Evolutionary conservation across 306 rosid genomes (phyloP).

Genomic region (Pyrus bretschneideri): DNA sequence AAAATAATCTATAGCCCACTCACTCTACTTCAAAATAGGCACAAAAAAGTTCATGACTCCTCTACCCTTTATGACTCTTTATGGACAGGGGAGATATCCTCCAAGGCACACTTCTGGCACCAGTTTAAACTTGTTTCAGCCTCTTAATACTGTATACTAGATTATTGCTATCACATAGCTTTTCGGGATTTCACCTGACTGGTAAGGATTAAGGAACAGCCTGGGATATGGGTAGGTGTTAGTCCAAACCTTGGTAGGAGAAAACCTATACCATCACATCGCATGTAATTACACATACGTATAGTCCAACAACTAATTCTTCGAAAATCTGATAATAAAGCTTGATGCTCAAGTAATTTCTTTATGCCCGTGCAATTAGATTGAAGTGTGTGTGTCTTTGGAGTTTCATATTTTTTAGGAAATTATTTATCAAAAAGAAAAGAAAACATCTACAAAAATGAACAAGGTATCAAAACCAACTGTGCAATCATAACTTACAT

Average conservation of each 20-base stretch:
- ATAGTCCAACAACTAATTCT: background rate
- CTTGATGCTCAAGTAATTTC: background rate
- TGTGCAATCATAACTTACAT: background rate
- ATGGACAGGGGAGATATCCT: background rate
- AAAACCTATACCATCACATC: background rate
- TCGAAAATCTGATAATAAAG: background rate
- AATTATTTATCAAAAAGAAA: background rate
- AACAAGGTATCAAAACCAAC: background rate
- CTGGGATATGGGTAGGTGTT: background rate
- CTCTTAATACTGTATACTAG: background rate
- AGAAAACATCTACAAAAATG: background rate
- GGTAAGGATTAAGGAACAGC: background rate
- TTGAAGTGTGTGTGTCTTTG: background rate
- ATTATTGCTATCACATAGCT: background rate
- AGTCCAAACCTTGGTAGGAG: background rate
- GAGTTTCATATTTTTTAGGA: background rate
- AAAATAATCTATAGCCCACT: background rate
- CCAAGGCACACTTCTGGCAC: background rate
- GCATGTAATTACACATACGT: background rate
- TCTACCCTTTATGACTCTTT: background rate
- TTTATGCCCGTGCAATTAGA: background rate
- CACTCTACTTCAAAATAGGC: background rate
- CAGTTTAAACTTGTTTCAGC: background rate
- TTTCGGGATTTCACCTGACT: background rate
- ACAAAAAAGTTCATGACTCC: background rate